A percentile compares a stretch with the other conserved stretches of the same genome.
Evolutionary conservation across 768 basidiomycete species (phyloP).

Genomic region (Tylopilus vinaceipallidus): DNA sequence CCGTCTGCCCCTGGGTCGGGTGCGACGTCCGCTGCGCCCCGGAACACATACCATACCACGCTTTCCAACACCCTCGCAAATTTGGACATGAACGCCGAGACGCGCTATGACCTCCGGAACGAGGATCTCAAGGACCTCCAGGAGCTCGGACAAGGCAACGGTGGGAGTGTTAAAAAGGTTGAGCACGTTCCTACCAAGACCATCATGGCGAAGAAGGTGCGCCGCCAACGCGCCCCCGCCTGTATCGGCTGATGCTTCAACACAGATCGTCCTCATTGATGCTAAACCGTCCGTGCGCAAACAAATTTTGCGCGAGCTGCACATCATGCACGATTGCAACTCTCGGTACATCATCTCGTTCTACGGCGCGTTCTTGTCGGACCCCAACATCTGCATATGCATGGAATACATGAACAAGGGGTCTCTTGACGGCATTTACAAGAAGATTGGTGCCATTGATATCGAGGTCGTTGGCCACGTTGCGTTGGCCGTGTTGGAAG

Average conservation of each 20-base stretch:
- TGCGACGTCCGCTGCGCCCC: constrained; percentile 50
- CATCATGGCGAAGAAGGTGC: constrained; percentile 97
- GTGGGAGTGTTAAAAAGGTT: constrained; percentile 96
- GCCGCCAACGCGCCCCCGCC: constrained; percentile 20
- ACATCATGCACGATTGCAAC: constrained; percentile 98
- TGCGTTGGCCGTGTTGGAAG: constrained; percentile 92
- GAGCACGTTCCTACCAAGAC: constrained; percentile 88
- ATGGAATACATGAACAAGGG: constrained; percentile 98
- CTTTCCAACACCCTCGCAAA: constrained; percentile 84
- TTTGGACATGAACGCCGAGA: constrained; percentile 82
- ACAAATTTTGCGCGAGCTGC: constrained; percentile 95
- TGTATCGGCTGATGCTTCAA: neutral
- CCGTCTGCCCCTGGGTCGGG: constrained; percentile 53
- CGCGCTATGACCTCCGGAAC: constrained; percentile 78
- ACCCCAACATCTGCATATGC: constrained; percentile 98
- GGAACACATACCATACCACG: constrained; percentile 75
- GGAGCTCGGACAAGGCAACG: constrained; percentile 95
- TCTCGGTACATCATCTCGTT: constrained; percentile 95
- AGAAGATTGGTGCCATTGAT: constrained; percentile 90
- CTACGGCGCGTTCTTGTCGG: constrained; percentile 93
- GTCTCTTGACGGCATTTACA: constrained; percentile 93
- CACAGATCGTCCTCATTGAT: constrained; percentile 92
- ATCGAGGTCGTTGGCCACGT: constrained; percentile 92
- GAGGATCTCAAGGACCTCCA: constrained; percentile 89
- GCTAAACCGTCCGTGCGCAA: constrained; percentile 95